Conservation (phyloP, 345 rosid genomes). For the Eucalyptus urophylla region DNA sequence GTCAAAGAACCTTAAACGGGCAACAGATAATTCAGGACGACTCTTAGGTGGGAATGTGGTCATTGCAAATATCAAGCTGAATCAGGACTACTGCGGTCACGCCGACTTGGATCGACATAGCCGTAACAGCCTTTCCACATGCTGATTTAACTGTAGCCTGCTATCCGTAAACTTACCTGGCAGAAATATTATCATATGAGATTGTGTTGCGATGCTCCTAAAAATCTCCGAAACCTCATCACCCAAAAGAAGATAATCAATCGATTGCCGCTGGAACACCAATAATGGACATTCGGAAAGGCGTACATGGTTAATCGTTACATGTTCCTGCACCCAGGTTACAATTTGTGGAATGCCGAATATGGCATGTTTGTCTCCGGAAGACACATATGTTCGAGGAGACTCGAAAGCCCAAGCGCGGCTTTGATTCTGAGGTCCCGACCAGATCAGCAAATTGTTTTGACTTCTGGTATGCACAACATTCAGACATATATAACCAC, state of each 20-base stretch:
- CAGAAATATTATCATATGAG: not conserved
- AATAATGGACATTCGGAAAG: not conserved
- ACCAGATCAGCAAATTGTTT: not conserved
- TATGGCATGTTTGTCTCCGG: not conserved
- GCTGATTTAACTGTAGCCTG: not conserved
- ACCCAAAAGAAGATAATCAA: not conserved
- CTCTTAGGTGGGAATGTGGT: not conserved
- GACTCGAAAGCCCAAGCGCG: not conserved
- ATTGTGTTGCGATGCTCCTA: not conserved
- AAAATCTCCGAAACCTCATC: not conserved
- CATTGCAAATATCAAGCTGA: not conserved
- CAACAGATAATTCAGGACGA: not conserved
- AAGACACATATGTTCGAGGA: not conserved
- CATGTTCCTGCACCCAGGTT: not conserved
- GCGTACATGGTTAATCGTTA: not conserved
- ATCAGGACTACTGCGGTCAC: not conserved
- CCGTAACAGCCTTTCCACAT: not conserved
- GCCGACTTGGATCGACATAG: not conserved
- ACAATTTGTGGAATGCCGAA: not conserved
- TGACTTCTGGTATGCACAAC: not conserved
- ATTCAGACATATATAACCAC: not conserved
- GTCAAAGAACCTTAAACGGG: not conserved
- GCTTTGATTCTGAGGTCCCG: not conserved
- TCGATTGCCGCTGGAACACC: not conserved
- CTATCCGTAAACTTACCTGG: not conserved